Evolutionary conservation across 371 early-diverging fungal species (phyloP), one percentile per base, ranked within the genome.

Genomic region (Smittium mucronatum): DNA sequence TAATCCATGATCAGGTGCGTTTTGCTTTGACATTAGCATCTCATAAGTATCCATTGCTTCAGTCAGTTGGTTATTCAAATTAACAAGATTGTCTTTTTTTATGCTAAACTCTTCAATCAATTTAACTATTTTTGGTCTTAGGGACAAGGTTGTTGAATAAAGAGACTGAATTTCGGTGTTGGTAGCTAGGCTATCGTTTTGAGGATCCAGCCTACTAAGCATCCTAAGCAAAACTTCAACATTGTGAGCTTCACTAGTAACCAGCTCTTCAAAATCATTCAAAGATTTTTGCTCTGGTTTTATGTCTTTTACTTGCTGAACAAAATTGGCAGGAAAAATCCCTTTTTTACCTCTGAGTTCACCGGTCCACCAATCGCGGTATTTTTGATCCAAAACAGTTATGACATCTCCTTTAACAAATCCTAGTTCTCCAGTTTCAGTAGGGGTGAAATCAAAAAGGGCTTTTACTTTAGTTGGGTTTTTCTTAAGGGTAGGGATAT

Each of bases 251-350:
- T 91, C 89, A 28, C 80, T 82, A 69, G 89, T 75, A 1, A 93
- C 91, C 66, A 86, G 81, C 1, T 87, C 84, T 68, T 90, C 90
- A 36, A 86, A 77, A 65, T 89, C 87, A 1, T 81, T 81, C 69
- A 87, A 84, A 26, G 80, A 79, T 35, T 82, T 73, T 5, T 84
- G 71, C 69, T 86, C 86, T 0, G 82, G 79, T 17, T 84, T 83
- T 8, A 85, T 81, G 67, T 88, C 88, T 2, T 78, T 78, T n/a
- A 75, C 64, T 0, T 74, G 74, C 34, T 79, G 70, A 31, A 91
- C 89, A 80, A 90, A 93, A 77, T 92, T 93, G 64, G 90, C 91
- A n/a, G 93, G 93, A 78, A 93, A 93, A 74, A 88, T 83, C 31
- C 93, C 93, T 71, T 84, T 83, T 70, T 81, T 75, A n/a, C 84